Evolutionary conservation across 106 monocot genomes (phyloP).

Genomic region (Dioscorea alata): DNA sequence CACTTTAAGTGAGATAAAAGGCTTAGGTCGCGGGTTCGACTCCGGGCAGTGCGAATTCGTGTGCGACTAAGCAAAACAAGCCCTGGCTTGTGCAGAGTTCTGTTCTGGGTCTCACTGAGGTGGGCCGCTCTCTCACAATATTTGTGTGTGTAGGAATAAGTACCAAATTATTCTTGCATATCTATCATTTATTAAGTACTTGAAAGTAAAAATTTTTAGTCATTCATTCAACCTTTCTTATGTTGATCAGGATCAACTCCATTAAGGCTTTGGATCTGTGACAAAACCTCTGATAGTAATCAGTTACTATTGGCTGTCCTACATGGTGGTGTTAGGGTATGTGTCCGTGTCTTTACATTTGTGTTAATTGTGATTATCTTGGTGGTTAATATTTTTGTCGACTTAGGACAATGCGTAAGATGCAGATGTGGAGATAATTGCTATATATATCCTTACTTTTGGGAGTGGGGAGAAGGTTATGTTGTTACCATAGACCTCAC

Average conservation of each 20-base stretch:
- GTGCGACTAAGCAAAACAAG: too few relatives aligned
- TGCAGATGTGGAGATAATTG: conserved; percentile 31
- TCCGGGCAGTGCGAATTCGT: too few relatives aligned
- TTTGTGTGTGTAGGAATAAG: too few relatives aligned
- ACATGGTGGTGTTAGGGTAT: conserved; percentile 42
- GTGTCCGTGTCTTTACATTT: conserved; percentile 6
- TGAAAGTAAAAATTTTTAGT: too few relatives aligned
- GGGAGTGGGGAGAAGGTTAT: conserved; percentile 40
- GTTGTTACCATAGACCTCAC: conserved; percentile 44
- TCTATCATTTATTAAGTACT: too few relatives aligned
- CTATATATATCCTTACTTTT: conserved; percentile 42
- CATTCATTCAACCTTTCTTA: too few relatives aligned
- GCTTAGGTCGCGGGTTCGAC: too few relatives aligned
- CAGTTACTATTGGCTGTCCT: conserved; percentile 52
- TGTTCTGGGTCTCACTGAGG: too few relatives aligned
- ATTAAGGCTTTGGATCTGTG: conserved; percentile 58
- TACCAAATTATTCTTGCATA: too few relatives aligned
- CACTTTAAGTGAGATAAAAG: too few relatives aligned
- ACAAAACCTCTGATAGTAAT: conserved; percentile 38
- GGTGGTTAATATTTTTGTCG: background rate
- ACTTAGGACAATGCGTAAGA: conserved; percentile 23
- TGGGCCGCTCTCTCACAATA: too few relatives aligned
- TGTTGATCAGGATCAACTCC: conserved; percentile 25
- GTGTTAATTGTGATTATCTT: background rate
- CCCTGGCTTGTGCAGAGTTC: too few relatives aligned